phyloP scores from a whole-genome alignment of 164 flowering plant species.

The Akebia trifoliata region DNA sequence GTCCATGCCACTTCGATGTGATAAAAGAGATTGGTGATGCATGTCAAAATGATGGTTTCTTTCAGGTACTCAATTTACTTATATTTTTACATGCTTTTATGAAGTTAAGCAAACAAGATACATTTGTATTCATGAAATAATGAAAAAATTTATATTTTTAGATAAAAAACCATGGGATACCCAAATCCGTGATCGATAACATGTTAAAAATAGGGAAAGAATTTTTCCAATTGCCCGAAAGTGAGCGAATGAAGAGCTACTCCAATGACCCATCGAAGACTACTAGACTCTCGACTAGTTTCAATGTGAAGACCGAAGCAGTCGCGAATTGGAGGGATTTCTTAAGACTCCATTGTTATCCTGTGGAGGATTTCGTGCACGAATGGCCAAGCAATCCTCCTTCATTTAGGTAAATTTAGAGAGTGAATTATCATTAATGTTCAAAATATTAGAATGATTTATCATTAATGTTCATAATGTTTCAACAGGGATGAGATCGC shows the following conservation, averaged over 20 bases:
- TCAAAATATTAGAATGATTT: background rate
- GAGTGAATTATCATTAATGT: background rate
- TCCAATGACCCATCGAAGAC: constrained; percentile 50
- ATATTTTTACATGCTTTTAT: background rate
- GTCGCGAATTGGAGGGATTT: constrained; percentile 66
- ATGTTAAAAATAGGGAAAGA: constrained; percentile 37
- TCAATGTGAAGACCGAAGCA: constrained; percentile 52
- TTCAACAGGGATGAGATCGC: constrained; percentile 35
- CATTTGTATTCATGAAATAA: background rate
- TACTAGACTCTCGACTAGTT: constrained; percentile 55
- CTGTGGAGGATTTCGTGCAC: constrained; percentile 40
- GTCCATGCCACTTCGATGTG: constrained; percentile 25
- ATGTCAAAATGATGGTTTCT: constrained; percentile 49
- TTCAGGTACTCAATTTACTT: constrained; percentile 22
- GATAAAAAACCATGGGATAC: constrained; percentile 62
- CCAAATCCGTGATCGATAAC: constrained; percentile 29
- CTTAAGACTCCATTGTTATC: constrained; percentile 65
- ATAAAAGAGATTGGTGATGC: constrained; percentile 38
- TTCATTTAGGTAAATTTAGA: constrained; percentile 33
- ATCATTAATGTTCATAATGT: background rate
- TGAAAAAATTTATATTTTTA: background rate
- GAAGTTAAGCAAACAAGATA: no score
- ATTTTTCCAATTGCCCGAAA: constrained; percentile 50
- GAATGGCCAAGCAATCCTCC: constrained; percentile 63
- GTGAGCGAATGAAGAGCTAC: constrained; percentile 51